A percentile compares a stretch with the other conserved stretches of the same genome.
Conservation (phyloP, 306 rosid species). For the Quercus mongolica region DNA sequence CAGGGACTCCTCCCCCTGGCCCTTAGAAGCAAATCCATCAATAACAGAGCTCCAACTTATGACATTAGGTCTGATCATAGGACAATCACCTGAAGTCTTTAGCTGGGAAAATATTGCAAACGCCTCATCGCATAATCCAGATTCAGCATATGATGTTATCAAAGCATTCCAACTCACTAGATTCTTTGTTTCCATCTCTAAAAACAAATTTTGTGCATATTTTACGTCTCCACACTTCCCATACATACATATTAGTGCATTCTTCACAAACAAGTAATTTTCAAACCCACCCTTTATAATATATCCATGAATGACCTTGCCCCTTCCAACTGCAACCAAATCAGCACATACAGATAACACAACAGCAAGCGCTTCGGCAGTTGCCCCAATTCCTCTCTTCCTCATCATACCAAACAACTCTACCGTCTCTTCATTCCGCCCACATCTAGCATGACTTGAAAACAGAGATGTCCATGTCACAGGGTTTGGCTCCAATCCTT, state of each 20-base stretch:
- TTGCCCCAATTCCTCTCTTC: conserved; percentile 36
- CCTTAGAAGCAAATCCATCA: conserved; percentile 54
- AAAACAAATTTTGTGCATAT: conserved; percentile 51
- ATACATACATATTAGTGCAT: conserved; percentile 60
- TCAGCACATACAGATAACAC: conserved; percentile 72
- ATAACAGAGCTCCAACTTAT: conserved; percentile 85
- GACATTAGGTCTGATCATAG: conserved; percentile 55
- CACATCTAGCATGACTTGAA: conserved; percentile 76
- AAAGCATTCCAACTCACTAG: conserved; percentile 83
- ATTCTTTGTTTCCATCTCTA: conserved; percentile 50
- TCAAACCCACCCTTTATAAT: conserved; percentile 72
- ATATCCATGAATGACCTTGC: conserved; percentile 58
- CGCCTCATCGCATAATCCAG: conserved; percentile 73
- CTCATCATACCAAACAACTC: conserved; percentile 58
- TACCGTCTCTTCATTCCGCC: conserved; percentile 45
- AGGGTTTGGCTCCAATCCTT: conserved; percentile 55
- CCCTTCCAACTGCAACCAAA: conserved; percentile 42
- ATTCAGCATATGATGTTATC: conserved; percentile 70
- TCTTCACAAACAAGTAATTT: conserved; percentile 67
- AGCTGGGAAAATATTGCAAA: conserved; percentile 48
- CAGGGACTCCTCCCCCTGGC: conserved; percentile 52
- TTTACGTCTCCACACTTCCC: conserved; percentile 54
- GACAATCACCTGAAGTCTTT: conserved; percentile 30
- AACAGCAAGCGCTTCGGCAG: conserved; percentile 75
- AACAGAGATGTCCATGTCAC: conserved; percentile 82